Evolutionary conservation across 768 basidiomycete genomes (phyloP), one percentile per base, ranked within the genome.

Genomic region (Dioszegia aurantiaca): DNA sequence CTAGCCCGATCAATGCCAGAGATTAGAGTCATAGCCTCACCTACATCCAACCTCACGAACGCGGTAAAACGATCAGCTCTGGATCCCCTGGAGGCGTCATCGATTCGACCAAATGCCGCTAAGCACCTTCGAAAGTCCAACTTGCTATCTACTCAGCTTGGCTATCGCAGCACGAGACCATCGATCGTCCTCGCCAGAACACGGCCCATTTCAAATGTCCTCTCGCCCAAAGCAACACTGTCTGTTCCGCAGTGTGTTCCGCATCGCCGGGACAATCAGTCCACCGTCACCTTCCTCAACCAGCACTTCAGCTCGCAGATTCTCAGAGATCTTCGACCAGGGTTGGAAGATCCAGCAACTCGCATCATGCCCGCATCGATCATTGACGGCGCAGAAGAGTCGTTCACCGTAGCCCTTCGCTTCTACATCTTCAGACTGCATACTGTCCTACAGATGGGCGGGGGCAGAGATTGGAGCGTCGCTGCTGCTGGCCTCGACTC

Each of bases 341-440:
- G 16, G 2, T 14, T n/a, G 4, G 9, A 6, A 23, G 14, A 12
- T 4, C 37, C 24, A 8, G 9, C 24, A 3, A 40, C 21, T 3
- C 36, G 33, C 10, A 37, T 26, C 3, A 53, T 33, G 33, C 33
- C 14, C 33, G 33, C 8, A 6, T 16, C 19, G 3, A 12, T 53
- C 19, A 12, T 53, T 14, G 11, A 53, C 17, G 51, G 37, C 16
- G 6, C 36, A 5, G 51, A 40, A 27, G 37, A 21, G 11, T 28
- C 37, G 8, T 53, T 40, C 24, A 40, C 36, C 8, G 37, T 53
- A 9, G 51, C 51, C 3, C 14, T 68, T 10, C 58, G 67, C 4
- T 72, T 68, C 55, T 72, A 60, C 55, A 42, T 67, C 23, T 23
- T 54, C 2, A 42, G 67, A 19, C 44, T 69, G 14, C 60, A 68